Percentiles rank a stretch among this genome's conserved stretches.
phyloP scores from a whole-genome alignment of 768 basidiomycete genomes.

The Collybia mongolica region DNA sequence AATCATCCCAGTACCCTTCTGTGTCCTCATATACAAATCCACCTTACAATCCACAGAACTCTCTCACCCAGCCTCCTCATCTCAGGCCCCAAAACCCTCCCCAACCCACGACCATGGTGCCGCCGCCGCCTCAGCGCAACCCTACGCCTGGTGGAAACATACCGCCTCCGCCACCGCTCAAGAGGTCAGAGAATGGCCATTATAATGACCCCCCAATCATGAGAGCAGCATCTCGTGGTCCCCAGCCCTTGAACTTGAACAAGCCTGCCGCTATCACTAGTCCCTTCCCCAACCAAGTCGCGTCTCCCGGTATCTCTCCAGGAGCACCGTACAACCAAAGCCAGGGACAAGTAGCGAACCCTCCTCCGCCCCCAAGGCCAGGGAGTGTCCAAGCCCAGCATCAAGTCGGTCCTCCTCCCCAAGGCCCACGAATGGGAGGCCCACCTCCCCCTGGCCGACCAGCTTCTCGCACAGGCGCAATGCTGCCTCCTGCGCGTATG shows the following conservation, averaged over 20 bases:
- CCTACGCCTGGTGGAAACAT: constrained; percentile 22
- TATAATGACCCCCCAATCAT: constrained; percentile 89
- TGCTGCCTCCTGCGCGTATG: constrained; percentile 35
- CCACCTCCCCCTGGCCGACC: constrained; percentile 31
- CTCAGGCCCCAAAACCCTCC: constrained; percentile 32
- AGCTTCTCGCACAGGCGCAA: constrained; percentile 20
- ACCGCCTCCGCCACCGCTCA: constrained; percentile 47
- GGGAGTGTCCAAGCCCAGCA: constrained; percentile 55
- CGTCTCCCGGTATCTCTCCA: constrained; percentile 42
- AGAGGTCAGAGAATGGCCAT: constrained; percentile 66
- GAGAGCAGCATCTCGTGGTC: constrained; percentile 45
- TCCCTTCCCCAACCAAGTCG: constrained; percentile 77
- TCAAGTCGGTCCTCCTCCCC: constrained; percentile 31
- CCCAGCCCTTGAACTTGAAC: constrained; percentile 41
- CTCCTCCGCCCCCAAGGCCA: constrained; percentile 62
- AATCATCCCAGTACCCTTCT: constrained; percentile 31
- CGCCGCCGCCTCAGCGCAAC: constrained; percentile 39
- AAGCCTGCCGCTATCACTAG: constrained; percentile 79
- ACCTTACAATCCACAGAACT: constrained; percentile 15
- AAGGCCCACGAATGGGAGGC: constrained; percentile 25
- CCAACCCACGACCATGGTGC: constrained; percentile 35
- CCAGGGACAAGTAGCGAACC: constrained; percentile 38
- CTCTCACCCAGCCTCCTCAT: constrained; percentile 40
- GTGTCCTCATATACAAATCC: constrained; percentile 12
- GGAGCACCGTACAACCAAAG: constrained; percentile 42